Conservation (phyloP, 805 yeast species). For the Metschnikowia picachoensis region DNA sequence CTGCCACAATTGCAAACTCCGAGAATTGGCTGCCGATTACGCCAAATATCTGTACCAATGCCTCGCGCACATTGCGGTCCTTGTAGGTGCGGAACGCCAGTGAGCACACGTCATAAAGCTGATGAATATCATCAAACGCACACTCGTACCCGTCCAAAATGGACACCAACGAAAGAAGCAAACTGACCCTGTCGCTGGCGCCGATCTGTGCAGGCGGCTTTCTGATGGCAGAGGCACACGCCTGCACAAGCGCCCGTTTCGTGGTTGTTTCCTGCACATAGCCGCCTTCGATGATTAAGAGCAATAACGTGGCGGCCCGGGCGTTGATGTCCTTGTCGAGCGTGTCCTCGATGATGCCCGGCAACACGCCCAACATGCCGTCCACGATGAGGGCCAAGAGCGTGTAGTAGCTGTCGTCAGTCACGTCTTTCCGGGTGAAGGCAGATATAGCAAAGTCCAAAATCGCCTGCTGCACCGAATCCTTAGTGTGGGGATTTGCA, state of each 20-base stretch:
- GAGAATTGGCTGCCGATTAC: constrained; percentile 53
- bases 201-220: constrained; percentile 53
- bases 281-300: constrained; percentile 52
- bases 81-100: constrained; percentile 55
- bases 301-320: constrained; percentile 48
- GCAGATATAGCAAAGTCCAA: constrained; percentile 52
- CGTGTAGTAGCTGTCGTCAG: constrained; percentile 41
- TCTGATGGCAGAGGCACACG: constrained; percentile 59
- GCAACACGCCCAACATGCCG: constrained; percentile 48
- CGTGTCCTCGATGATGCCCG: constrained; percentile 43
- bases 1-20: constrained; percentile 40
- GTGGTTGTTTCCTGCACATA: constrained; percentile 54
- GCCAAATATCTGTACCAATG: constrained; percentile 55
- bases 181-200: constrained; percentile 48
- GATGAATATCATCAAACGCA: constrained; percentile 45
- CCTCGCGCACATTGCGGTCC: constrained; percentile 59
- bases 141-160: constrained; percentile 54
- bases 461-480: constrained; percentile 53
- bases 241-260: constrained; percentile 48
- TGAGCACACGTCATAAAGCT: constrained; percentile 49
- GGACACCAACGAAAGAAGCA: constrained; percentile 54
- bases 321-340: constrained; percentile 45
- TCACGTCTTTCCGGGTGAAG: constrained; percentile 34
- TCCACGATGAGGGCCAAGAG: constrained; percentile 58
- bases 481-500: constrained; percentile 57